These are phyloP conservation scores for Lyophyllum shimeji DNA, from an alignment of 768 basidiomycete genomes.

Conservation along the genomic window DNA sequence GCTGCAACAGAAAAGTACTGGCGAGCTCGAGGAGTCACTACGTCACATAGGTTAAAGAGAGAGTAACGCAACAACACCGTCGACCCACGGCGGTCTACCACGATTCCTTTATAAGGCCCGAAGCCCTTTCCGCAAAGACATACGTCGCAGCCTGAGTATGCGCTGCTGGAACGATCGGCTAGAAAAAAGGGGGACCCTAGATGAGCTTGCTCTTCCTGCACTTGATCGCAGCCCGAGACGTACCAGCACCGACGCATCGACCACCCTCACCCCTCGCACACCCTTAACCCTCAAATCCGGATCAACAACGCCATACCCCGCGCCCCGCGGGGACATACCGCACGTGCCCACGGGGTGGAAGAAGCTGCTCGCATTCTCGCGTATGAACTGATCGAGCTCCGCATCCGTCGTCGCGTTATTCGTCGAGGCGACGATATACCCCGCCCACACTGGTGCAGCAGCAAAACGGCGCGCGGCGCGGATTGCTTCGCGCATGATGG, in stretches of 20 bases:
- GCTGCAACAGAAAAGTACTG: no score
- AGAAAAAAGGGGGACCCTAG: neutral
- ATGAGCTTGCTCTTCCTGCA: no score
- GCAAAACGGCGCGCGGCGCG: constrained; percentile 4
- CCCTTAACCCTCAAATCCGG: constrained; percentile 34
- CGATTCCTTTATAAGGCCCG: constrained; percentile 26
- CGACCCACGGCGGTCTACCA: constrained; percentile 6
- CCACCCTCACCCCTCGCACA: constrained; percentile 30
- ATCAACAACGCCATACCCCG: constrained; percentile 14
- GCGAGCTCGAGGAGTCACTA: no score
- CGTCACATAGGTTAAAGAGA: neutral
- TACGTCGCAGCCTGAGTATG: constrained; percentile 26
- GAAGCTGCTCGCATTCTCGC: constrained; percentile 16
- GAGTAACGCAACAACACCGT: neutral
- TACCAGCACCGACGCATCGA: constrained; percentile 31
- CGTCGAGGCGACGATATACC: constrained; percentile 3
- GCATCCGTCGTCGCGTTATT: constrained; percentile 25
- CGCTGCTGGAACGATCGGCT: constrained; percentile 26
- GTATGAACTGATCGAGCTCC: constrained; percentile 27
- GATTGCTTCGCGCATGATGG: constrained; percentile 11
- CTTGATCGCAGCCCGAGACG: neutral
- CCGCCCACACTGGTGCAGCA: constrained; percentile 1
- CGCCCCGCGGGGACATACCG: constrained; percentile 20
- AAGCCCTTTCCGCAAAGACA: constrained; percentile 26
- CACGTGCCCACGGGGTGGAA: constrained; percentile 29